Base-by-base conservation (phyloP, 1,139 yeast genomes). In the Casaregolazyma lundiana region DNA sequence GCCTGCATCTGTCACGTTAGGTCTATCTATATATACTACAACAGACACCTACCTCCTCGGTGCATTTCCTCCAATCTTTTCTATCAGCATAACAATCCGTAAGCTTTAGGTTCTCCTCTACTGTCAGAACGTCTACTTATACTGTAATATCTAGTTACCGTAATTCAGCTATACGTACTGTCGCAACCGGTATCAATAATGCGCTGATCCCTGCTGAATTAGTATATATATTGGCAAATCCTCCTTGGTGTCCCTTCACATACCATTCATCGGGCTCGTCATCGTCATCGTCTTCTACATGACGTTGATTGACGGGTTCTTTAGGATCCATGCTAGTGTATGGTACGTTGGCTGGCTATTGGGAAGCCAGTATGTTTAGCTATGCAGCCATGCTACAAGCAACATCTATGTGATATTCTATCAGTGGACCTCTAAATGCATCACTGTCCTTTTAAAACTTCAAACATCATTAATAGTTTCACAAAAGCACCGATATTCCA, bases 21-120 rank as follows among this genome's bases (percentile, higher is more conserved):
- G 19, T 2, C 15, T 16, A 21, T 22, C 6, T 3, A 11, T 6
- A 11, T 5, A n/a, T 19, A 11, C 8, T 17, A 13, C 13, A 11
- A 2, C 16, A n/a, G 6, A 2, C 7, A 60, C 71, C 49, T 49
- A 68, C 72, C 57, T 83, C 88, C 32, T 68, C 64, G 1, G 75
- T 55, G 57, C 92, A 84, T 60, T 77, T 64, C 44, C 90, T 66
- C 92, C 92, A 84, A 59, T 84, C 90, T 22, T 80, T 81, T 2
- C 75, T 80, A 53, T 82, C 90, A 15, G 84, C 86, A 61, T 82
- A 86, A 58, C 92, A 84, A 26, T 81, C 65, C 50, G 80, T 84
- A 32, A 84, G 65, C 19, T 70, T 72, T 57, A 80, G 66, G 57
- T 84, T 84, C 58, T 83, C 88, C 41, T 72, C 76, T 66, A 30